Evolutionary conservation across 2,329 filamentous ascomycete genomes (phyloP).

Genomic region (Ophiostoma sp.): DNA sequence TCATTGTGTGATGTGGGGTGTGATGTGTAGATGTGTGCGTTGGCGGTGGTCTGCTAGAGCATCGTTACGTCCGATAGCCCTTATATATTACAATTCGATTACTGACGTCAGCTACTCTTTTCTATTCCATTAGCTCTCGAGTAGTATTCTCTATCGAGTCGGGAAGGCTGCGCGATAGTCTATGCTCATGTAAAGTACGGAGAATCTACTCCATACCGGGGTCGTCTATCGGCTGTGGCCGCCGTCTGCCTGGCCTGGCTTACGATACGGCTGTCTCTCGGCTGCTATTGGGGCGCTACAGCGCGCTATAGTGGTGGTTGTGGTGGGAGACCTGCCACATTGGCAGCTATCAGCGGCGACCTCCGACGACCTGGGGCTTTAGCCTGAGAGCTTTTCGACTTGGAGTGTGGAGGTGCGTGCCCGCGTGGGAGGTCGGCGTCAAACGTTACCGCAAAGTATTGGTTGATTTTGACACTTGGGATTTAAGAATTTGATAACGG

Average conservation of each 20-base stretch:
- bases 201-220: neutral
- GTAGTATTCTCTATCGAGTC: neutral
- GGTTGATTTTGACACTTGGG: neutral
- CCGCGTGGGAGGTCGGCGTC: neutral
- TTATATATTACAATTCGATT: neutral
- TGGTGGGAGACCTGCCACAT: neutral
- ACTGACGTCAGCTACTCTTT: constrained; percentile 2
- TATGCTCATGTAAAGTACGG: neutral
- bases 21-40: neutral
- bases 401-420: neutral
- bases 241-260: neutral
- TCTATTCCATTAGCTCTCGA: neutral
- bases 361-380: neutral
- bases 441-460: neutral
- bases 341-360: neutral
- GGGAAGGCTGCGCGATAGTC: neutral
- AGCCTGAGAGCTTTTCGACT: neutral
- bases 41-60: neutral
- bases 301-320: neutral
- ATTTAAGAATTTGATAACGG: no score
- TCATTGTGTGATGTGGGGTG: neutral
- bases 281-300: neutral
- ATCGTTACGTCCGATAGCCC: neutral
- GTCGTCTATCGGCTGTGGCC: constrained; percentile 1
- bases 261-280: neutral